Evolutionary conservation across 2,329 filamentous ascomycete species (phyloP).

Genomic region (Paraphoma sp.): DNA sequence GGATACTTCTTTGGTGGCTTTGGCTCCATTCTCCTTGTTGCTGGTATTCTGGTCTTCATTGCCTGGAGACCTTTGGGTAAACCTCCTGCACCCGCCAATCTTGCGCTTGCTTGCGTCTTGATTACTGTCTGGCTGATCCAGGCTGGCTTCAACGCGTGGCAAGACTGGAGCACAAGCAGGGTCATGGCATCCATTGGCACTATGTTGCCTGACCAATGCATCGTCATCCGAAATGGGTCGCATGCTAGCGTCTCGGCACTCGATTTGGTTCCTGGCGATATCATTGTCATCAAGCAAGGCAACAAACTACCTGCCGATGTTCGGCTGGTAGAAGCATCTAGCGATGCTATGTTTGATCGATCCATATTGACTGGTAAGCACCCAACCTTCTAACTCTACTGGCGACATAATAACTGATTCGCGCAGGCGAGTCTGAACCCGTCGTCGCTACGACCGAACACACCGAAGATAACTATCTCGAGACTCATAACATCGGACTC

Average conservation of each 20-base stretch:
- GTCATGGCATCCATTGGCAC: slow-evolving; percentile 82
- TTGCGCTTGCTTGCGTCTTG: slow-evolving; percentile 76
- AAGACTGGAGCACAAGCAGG: slow-evolving; percentile 76
- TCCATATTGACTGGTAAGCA: slow-evolving; percentile 70
- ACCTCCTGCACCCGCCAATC: slow-evolving; percentile 73
- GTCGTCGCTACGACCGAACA: slow-evolving; percentile 69
- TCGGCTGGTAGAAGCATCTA: slow-evolving; percentile 71
- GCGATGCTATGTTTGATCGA: slow-evolving; percentile 74
- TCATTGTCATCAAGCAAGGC: slow-evolving; percentile 72
- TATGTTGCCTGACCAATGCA: slow-evolving; percentile 78
- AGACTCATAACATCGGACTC: slow-evolving; percentile 77
- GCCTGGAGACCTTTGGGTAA: slow-evolving; percentile 78
- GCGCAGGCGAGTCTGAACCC: slow-evolving; percentile 67
- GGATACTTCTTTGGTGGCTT: slow-evolving; percentile 82
- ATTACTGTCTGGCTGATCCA: slow-evolving; percentile 70
- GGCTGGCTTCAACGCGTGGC: slow-evolving; percentile 63
- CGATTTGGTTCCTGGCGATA: slow-evolving; percentile 75
- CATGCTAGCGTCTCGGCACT: slow-evolving; percentile 58
- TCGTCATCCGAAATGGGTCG: slow-evolving; percentile 67
- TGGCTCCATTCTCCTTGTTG: slow-evolving; percentile 72
- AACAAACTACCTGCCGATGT: slow-evolving; percentile 78
- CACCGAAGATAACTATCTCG: slow-evolving; percentile 73
- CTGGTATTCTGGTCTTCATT: slow-evolving; percentile 75
- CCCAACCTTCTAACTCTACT: background rate
- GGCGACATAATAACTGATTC: background rate